A percentile compares a stretch with the other conserved stretches of the same genome.
Conservation (phyloP, 805 yeast genomes). For the Yarrowia bubula region DNA sequence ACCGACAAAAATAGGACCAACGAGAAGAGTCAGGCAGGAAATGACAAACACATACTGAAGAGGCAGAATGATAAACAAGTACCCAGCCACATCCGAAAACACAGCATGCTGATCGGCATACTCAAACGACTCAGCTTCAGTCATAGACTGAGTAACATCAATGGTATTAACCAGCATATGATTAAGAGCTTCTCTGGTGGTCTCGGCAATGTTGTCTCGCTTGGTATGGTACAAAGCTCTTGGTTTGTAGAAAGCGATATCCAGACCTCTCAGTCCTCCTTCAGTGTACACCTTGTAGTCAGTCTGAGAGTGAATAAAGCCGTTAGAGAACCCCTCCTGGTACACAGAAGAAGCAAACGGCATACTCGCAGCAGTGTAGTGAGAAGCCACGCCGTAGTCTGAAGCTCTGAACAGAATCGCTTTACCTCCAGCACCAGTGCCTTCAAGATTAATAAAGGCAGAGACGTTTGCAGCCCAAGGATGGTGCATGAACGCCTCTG, state of each 20-base stretch:
- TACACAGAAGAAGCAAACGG: slow-evolving; percentile 80
- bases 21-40: slow-evolving; percentile 52
- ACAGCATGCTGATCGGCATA: slow-evolving; percentile 46
- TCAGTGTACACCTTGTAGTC: slow-evolving; percentile 71
- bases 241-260: slow-evolving; percentile 85
- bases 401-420: slow-evolving; percentile 82
- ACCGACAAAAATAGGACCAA: slow-evolving; percentile 54
- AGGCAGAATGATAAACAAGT: slow-evolving; percentile 54
- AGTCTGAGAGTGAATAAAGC: slow-evolving; percentile 74
- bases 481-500: slow-evolving; percentile 67
- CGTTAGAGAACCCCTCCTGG: slow-evolving; percentile 79
- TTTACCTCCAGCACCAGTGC: slow-evolving; percentile 89
- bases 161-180: slow-evolving; percentile 76
- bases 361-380: slow-evolving; percentile 47
- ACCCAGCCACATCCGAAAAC: slow-evolving; percentile 63
- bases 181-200: slow-evolving; percentile 69
- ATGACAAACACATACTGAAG: slow-evolving; percentile 49
- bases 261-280: slow-evolving; percentile 77
- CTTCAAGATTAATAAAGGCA: slow-evolving; percentile 75
- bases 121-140: slow-evolving; percentile 40
- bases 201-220: slow-evolving; percentile 63
- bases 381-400: slow-evolving; percentile 65
- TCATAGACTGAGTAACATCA: slow-evolving; percentile 54
- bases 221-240: slow-evolving; percentile 80
- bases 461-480: slow-evolving; percentile 63